These are phyloP conservation scores for Diaporthe sp. DNA, from an alignment of 2,329 filamentous ascomycete genomes.

Conservation along the genomic window DNA sequence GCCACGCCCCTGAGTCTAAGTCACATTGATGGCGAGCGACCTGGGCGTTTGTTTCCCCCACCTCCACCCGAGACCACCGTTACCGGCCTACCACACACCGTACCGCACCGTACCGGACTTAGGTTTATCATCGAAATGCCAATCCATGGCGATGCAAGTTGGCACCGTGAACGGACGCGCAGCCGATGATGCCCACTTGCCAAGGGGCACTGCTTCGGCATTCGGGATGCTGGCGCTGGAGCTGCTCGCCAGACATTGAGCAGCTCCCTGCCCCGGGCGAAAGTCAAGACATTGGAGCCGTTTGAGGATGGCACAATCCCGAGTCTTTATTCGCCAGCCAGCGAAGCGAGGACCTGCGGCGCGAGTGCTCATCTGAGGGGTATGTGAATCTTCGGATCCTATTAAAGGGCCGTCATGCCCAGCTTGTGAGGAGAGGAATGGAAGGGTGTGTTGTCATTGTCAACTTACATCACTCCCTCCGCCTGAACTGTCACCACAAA, in stretches of 20 bases:
- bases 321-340: constrained; percentile 26
- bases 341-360: constrained; percentile 15
- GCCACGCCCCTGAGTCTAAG: background rate
- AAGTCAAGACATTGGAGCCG: constrained; percentile 24
- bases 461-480: background rate
- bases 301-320: constrained; percentile 30
- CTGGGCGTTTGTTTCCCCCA: constrained; percentile 23
- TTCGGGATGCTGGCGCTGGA: constrained; percentile 32
- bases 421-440: background rate
- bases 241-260: background rate
- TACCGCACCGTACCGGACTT: constrained; percentile 9
- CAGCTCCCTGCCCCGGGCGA: background rate
- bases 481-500: background rate
- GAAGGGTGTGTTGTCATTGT: background rate
- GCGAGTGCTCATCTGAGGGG: constrained; percentile 21
- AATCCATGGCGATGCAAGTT: constrained; percentile 12
- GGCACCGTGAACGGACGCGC: constrained; percentile 9
- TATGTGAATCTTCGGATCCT: constrained; percentile 15
- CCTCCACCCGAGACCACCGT: background rate
- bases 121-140: constrained; percentile 11
- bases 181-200: constrained; percentile 20
- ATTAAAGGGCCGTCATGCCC: constrained; percentile 21
- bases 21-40: background rate
- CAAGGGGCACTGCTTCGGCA: constrained; percentile 33
- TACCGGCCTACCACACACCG: constrained; percentile 12